These are phyloP conservation scores for Phycomyces blakesleeanus DNA, from an alignment of 192 early-diverging fungal genomes.

Conservation along the genomic window DNA sequence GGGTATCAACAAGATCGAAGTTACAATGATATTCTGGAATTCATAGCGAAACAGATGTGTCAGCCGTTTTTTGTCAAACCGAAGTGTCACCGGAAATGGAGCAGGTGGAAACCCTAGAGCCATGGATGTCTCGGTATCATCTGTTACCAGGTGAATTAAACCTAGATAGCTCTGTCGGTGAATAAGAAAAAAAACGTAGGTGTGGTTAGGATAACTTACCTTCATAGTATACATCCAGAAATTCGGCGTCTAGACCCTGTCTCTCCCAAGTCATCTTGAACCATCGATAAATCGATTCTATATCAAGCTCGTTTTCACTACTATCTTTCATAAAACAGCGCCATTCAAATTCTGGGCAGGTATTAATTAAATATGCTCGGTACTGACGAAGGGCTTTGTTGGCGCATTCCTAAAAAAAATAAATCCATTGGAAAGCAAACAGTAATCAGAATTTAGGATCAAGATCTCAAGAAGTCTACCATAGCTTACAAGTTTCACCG, in stretches of 20 bases:
- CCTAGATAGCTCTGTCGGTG: neutral
- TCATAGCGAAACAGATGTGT: slow-evolving; percentile 39
- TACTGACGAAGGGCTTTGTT: slow-evolving; percentile 36
- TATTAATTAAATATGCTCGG: slow-evolving; percentile 38
- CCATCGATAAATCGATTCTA: slow-evolving; percentile 32
- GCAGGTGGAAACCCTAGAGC: neutral
- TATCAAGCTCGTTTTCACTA: slow-evolving; percentile 19
- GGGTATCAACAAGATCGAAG: slow-evolving; percentile 35
- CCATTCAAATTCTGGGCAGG: slow-evolving; percentile 40
- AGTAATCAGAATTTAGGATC: neutral
- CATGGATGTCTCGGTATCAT: slow-evolving; percentile 8
- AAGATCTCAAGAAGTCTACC: neutral
- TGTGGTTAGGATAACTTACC: slow-evolving; percentile 9
- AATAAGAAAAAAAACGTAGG: neutral
- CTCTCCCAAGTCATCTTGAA: slow-evolving; percentile 35
- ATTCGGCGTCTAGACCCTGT: slow-evolving; percentile 20
- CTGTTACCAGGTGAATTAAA: slow-evolving; percentile 10
- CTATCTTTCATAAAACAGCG: slow-evolving; percentile 37
- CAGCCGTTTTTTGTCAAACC: slow-evolving; percentile 39
- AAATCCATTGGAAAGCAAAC: neutral
- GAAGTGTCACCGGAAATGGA: slow-evolving; percentile 28
- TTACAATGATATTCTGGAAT: slow-evolving; percentile 40
- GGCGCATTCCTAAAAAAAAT: slow-evolving; percentile 40
- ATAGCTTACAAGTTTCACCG: slow-evolving; percentile 40
- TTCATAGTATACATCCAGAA: slow-evolving; percentile 19